Base-by-base conservation (phyloP, 2,329 filamentous ascomycete species). In the Ophiostoma pallidulum region DNA sequence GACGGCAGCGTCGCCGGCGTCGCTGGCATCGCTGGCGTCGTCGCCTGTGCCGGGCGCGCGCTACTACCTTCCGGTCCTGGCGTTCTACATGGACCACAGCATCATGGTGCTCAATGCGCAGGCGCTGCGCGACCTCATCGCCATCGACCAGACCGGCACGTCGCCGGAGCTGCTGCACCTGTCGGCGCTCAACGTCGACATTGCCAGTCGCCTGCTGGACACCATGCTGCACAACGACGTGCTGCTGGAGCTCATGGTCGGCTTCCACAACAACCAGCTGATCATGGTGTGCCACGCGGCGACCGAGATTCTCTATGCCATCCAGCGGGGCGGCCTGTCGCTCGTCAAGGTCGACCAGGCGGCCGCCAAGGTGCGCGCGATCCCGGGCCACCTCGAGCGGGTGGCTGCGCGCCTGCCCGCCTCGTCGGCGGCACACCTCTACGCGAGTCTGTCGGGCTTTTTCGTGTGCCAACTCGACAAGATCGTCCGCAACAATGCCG, bases 271-370 rank as follows among this genome's bases (percentile, higher is more conserved):
- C 45, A 59, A 59, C 40, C 55, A 57, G 26, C 51, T 57, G 8
- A 57, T 57, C 20, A 58, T 57, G 53, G 53, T 58, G n/a, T 57
- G 52, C 41, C 57, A 59, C 29, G 56, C 57, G 3, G 55, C 52
- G 12, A 56, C 56, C 0, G 57, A 59, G 48, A 54, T 59, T 19
- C 36, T 54, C 3, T 49, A 53, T 16, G 53, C 53, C 28, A 51
- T 53, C 32, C 51, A 53, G 20, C 51, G 53, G 4, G 49, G 51
- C 32, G 53, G 53, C 0, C 47, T 54, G 4, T 49, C 51, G 4
- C 29, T 37, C n/a, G 29, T 39, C 12, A 36, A 44, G 24, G 36
- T 54, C n/a, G 53, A 51, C 7, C 41, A 51, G n/a, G 51, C 47
- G 2, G 53, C 51, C 5, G 41, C 49, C 6, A 49, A 41, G n/a